Conservation (phyloP, 306 rosid genomes). For the Corylus avellana region DNA sequence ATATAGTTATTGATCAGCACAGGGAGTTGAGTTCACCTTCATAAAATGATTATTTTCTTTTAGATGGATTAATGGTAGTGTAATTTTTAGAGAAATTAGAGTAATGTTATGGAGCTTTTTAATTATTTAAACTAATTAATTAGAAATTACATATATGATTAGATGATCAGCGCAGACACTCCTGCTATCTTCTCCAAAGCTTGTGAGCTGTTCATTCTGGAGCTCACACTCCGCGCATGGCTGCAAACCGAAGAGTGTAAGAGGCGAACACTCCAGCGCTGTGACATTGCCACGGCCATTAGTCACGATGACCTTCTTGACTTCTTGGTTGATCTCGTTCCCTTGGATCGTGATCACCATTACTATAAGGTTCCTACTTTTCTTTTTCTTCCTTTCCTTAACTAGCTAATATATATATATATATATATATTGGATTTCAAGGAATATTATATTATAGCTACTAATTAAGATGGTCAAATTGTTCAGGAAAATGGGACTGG, state of each 20-base stretch:
- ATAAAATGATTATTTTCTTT: no score
- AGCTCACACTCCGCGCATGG: conserved; percentile 44
- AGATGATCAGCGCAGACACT: conserved; percentile 43
- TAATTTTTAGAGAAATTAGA: no score
- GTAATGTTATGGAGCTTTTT: background rate
- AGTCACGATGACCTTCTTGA: conserved; percentile 1
- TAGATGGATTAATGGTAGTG: no score
- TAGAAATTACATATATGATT: background rate
- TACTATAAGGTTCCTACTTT: background rate
- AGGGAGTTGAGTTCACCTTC: no score
- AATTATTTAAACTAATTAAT: background rate
- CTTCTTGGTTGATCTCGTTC: conserved; percentile 30
- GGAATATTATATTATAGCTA: background rate
- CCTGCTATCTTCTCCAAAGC: conserved; percentile 41
- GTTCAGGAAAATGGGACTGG: conserved; percentile 9
- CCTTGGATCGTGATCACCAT: background rate
- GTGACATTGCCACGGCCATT: conserved; percentile 36
- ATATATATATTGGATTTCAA: background rate
- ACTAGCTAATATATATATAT: no score
- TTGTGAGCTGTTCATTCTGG: conserved; percentile 47
- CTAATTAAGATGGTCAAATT: background rate
- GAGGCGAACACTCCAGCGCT: conserved; percentile 17
- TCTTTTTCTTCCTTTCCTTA: background rate
- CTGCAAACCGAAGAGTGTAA: conserved; percentile 29
- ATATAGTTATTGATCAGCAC: no score